Evolutionary conservation across 257 asterid species (phyloP), one percentile per base, ranked within the genome.

Genomic region (Penstemon davidsonii): DNA sequence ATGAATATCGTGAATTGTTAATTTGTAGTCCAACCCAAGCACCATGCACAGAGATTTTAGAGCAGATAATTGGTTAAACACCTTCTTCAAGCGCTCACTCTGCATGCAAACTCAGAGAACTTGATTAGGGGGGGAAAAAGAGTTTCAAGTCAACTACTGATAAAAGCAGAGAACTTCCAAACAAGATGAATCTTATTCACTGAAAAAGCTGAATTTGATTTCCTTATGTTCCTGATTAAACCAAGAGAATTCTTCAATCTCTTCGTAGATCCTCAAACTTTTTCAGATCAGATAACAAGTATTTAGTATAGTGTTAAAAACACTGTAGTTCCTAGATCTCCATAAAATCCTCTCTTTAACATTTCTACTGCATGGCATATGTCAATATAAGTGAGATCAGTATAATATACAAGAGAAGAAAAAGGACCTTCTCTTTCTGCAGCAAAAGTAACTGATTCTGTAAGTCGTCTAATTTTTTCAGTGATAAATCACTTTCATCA

Each of bases 11-110:
- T 73, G 53, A 67, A 76, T 70, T 45, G 82, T 85, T 70, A 62
- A 80, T 66, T 77, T 88, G 85, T 78, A 88, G 62, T 90, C 96
- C 83, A 87, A 71, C 53, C 96, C 94, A 65, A 90, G 97, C 76
- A 90, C 94, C 81, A 75, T 13, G 73, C 92, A 93, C 62, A 88
- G 79, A 11, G 75, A 73, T 36, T 83, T 82, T 53, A 90, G 77
- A 49, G 70, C 62, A 62, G 79, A 80, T 79, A 90, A 72, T 68
- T 79, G 86, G 67, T 78, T 84, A 54, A 67, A 74, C 74, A 89
- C 86, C 73, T 80, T 87, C 82, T 85, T 82, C 80, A 83, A 59
- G 47, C 93, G 97, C 74, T 79, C 90, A 64, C 74, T 62, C 97
- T 92, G 89, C 65, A 52, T 5, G 68, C 7, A 12, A 61, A 57